phyloP scores from a whole-genome alignment of 306 rosid genomes.

The Senna tora region DNA sequence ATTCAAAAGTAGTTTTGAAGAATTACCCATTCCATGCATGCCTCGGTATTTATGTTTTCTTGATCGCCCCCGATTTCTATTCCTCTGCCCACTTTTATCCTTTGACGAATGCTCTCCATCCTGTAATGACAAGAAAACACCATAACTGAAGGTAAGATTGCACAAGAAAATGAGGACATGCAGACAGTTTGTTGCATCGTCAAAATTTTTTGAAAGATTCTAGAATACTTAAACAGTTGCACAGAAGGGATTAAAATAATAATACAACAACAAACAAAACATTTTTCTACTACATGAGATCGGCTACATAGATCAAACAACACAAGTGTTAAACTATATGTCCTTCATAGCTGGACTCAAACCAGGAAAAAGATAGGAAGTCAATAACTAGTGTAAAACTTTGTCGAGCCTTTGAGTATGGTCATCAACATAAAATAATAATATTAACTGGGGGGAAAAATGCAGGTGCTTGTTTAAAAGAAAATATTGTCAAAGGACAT shows the following conservation, averaged over 20 bases:
- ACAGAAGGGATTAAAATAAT: not conserved
- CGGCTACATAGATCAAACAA: too few relatives aligned
- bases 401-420: too few relatives aligned
- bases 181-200: conserved; percentile 2
- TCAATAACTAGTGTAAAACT: too few relatives aligned
- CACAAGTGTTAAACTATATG: too few relatives aligned
- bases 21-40: conserved; percentile 74
- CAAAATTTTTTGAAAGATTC: not conserved
- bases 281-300: too few relatives aligned
- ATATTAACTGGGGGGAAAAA: not conserved
- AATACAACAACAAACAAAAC: too few relatives aligned
- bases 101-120: conserved; percentile 60
- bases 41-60: conserved; percentile 73
- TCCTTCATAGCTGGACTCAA: too few relatives aligned
- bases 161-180: not conserved
- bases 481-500: conserved; percentile 3
- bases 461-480: not conserved
- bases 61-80: conserved; percentile 65
- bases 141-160: conserved; percentile 19
- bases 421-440: too few relatives aligned
- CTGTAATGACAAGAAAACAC: conserved; percentile 47
- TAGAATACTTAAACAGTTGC: not conserved
- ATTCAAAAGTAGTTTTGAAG: not conserved
- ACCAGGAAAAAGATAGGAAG: too few relatives aligned
- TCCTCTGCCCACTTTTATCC: conserved; percentile 73